A percentile compares a stretch with the other conserved stretches of the same genome.
phyloP scores from a whole-genome alignment of 2,329 filamentous ascomycete genomes.

The Nigrospora osmanthi region DNA sequence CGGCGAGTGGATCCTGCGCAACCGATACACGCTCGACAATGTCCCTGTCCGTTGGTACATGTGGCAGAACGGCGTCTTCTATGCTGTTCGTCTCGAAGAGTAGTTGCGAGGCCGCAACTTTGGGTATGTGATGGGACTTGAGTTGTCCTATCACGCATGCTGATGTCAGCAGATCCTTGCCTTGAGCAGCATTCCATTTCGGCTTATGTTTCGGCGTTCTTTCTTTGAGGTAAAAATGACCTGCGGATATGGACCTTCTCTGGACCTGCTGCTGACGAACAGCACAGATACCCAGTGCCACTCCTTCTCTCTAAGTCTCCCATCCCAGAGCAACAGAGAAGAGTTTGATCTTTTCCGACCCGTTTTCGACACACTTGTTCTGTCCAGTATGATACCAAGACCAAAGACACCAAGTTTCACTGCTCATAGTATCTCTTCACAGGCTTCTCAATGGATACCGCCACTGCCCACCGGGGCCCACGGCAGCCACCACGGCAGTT shows the following conservation, averaged over 20 bases:
- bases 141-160: neutral
- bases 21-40: conserved; percentile 51
- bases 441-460: no score
- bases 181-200: neutral
- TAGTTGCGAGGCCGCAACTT: conserved; percentile 9
- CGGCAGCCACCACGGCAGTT: no score
- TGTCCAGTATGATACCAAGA: no score
- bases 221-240: no score
- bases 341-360: no score
- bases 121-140: neutral
- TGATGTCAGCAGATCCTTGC: neutral
- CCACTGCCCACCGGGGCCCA: no score
- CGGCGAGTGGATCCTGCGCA: conserved; percentile 51
- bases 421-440: no score
- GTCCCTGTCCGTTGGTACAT: conserved; percentile 54
- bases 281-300: neutral
- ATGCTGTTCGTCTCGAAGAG: conserved; percentile 46
- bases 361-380: no score
- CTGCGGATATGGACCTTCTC: neutral
- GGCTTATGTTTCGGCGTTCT: neutral
- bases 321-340: no score
- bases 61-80: conserved; percentile 49
- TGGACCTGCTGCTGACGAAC: neutral
- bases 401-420: no score
- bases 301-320: no score